A percentile compares a stretch with the other conserved stretches of the same genome.
Conservation (phyloP, 2,329 filamentous ascomycete species). For the Emergomyces orientalis region DNA sequence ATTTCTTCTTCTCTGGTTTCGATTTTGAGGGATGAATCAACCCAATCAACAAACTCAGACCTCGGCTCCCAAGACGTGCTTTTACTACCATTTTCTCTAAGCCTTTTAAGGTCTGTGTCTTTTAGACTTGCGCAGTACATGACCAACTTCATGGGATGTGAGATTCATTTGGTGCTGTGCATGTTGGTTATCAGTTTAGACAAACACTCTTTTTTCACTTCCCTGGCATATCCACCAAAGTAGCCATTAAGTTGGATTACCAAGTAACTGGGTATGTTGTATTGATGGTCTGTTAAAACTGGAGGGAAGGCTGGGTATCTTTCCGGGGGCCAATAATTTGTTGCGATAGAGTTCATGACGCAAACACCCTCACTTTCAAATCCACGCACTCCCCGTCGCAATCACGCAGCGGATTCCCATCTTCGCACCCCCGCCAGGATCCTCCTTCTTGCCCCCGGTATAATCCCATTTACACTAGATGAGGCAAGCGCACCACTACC, state of each 20-base stretch:
- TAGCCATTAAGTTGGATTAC: no score
- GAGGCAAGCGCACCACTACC: conserved; percentile 14
- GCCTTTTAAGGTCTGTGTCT: no score
- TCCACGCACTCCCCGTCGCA: conserved; percentile 81
- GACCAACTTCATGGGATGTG: not conserved
- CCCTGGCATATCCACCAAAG: not conserved
- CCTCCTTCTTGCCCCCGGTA: conserved; percentile 40
- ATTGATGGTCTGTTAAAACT: no score
- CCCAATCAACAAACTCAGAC: not conserved
- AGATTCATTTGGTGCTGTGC: not conserved
- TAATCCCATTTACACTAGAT: conserved; percentile 28
- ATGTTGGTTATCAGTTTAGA: not conserved
- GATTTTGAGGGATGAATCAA: not conserved
- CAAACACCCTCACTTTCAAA: conserved; percentile 68
- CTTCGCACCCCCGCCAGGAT: conserved; percentile 43
- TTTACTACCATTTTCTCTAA: no score
- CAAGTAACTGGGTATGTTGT: no score
- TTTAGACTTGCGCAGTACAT: not conserved
- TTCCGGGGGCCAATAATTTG: no score
- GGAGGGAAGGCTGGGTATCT: no score
- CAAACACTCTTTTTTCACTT: not conserved
- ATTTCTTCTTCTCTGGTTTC: not conserved
- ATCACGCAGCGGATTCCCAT: conserved; percentile 72
- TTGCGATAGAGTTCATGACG: conserved; percentile 44
- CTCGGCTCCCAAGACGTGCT: not conserved